A percentile compares a stretch with the other conserved stretches of the same genome.
These are phyloP conservation scores for Physaria fendleri DNA, from an alignment of 345 rosid species.

Conservation along the genomic window DNA sequence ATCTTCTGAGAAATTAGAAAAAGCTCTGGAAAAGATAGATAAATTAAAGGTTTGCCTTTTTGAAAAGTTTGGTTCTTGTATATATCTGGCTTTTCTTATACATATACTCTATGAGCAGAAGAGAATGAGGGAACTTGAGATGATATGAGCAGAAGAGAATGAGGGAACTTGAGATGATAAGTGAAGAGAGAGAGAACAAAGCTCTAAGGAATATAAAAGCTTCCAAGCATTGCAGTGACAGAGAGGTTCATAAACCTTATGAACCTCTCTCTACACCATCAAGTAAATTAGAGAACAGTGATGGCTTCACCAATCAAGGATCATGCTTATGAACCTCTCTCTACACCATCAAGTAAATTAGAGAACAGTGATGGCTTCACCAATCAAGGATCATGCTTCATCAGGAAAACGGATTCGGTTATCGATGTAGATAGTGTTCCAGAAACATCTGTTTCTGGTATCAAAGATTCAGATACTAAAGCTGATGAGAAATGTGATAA, in stretches of 20 bases:
- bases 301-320: slow-evolving; percentile 19
- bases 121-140: slow-evolving; percentile 67
- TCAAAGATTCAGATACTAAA: slow-evolving; percentile 10
- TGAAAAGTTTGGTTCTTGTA: background rate
- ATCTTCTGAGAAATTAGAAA: slow-evolving; percentile 57
- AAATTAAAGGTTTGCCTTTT: slow-evolving; percentile 51
- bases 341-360: slow-evolving; percentile 18
- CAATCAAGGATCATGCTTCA: slow-evolving; percentile 16
- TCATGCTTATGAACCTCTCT: slow-evolving; percentile 19
- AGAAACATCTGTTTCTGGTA: slow-evolving; percentile 9
- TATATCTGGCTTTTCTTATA: background rate
- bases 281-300: slow-evolving; percentile 27
- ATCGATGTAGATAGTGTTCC: slow-evolving; percentile 19
- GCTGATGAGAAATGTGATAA: slow-evolving; percentile 21
- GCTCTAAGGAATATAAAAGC: slow-evolving; percentile 53
- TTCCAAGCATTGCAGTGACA: slow-evolving; percentile 31
- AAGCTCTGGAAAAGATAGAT: slow-evolving; percentile 60
- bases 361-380: slow-evolving; percentile 27
- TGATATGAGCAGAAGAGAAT: slow-evolving; percentile 51
- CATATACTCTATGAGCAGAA: slow-evolving; percentile 31
- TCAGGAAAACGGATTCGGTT: background rate
- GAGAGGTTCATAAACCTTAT: too few relatives aligned
- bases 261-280: slow-evolving; percentile 18
- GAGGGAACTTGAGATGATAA: slow-evolving; percentile 58
- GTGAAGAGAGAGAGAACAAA: slow-evolving; percentile 62